Conservation (phyloP, 495 filamentous ascomycete species). For the Trypethelium eluteriae region DNA sequence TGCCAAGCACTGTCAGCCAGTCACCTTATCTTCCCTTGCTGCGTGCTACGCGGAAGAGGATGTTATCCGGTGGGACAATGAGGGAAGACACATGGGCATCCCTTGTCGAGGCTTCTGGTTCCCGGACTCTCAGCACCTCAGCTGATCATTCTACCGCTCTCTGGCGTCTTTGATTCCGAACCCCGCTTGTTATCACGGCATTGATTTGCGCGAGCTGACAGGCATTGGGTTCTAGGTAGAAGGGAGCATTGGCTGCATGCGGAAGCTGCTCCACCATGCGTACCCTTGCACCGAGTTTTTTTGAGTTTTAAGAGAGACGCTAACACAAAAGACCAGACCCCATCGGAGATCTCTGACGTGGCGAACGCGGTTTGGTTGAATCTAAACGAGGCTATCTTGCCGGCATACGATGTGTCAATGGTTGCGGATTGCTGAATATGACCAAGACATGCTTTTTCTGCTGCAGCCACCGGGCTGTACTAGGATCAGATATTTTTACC, state of each 20-base stretch:
- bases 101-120: slow-evolving; percentile 8
- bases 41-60: slow-evolving; percentile 1
- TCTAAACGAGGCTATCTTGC: slow-evolving; percentile 13
- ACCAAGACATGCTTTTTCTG: slow-evolving; percentile 5
- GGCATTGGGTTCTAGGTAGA: background rate
- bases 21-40: slow-evolving; percentile 15
- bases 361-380: slow-evolving; percentile 17
- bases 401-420: slow-evolving; percentile 12
- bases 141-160: slow-evolving; percentile 14
- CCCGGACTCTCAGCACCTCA: slow-evolving; percentile 8
- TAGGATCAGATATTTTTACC: slow-evolving; percentile 3
- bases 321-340: slow-evolving; percentile 13
- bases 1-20: slow-evolving; percentile 7
- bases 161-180: background rate
- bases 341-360: slow-evolving; percentile 18
- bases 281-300: slow-evolving; percentile 6
- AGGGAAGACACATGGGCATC: slow-evolving; percentile 5
- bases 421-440: slow-evolving; percentile 11
- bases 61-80: slow-evolving; percentile 1
- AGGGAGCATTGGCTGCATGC: slow-evolving; percentile 8
- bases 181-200: background rate
- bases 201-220: slow-evolving; percentile 9
- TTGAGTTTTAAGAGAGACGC: slow-evolving; percentile 8
- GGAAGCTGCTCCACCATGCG: slow-evolving; percentile 14
- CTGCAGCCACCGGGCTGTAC: background rate